A percentile compares a stretch with the other conserved stretches of the same genome.
phyloP scores from a whole-genome alignment of 768 basidiomycete genomes.

The Solioccasus polychromus region DNA sequence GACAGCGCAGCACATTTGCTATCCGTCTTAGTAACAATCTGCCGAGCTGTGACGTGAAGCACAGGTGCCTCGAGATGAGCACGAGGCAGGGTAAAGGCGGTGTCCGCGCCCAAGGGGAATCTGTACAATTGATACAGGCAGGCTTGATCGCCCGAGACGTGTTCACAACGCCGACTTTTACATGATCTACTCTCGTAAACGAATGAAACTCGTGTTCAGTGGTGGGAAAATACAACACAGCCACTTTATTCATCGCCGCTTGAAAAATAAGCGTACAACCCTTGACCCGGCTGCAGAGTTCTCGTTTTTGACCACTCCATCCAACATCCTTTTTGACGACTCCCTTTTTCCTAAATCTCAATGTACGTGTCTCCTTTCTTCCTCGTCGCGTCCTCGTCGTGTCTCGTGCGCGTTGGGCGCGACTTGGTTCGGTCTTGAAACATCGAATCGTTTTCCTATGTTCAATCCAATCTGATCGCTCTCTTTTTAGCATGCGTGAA shows the following conservation, averaged over 20 bases:
- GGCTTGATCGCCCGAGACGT: neutral
- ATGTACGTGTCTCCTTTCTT: slow-evolving; percentile 30
- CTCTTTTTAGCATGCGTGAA: slow-evolving; percentile 84
- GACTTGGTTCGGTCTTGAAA: slow-evolving; percentile 19
- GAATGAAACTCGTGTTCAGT: slow-evolving; percentile 1
- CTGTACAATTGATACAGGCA: too few species aligned
- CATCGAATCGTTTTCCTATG: slow-evolving; percentile 15
- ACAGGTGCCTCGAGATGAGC: slow-evolving; percentile 6
- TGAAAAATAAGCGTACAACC: slow-evolving; percentile 37
- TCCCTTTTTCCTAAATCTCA: slow-evolving; percentile 18
- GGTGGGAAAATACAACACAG: slow-evolving; percentile 20
- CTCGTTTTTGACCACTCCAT: slow-evolving; percentile 36
- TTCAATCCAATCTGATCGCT: slow-evolving; percentile 25
- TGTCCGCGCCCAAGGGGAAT: neutral
- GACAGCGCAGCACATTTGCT: neutral
- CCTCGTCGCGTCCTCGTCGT: slow-evolving; percentile 17
- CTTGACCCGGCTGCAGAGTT: slow-evolving; percentile 33
- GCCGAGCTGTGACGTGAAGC: slow-evolving; percentile 1
- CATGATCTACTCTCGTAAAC: slow-evolving; percentile 12
- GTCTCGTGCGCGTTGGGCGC: slow-evolving; percentile 29
- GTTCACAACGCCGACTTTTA: slow-evolving; percentile 4
- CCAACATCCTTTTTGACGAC: slow-evolving; percentile 34
- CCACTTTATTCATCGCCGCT: slow-evolving; percentile 33
- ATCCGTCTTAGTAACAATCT: neutral
- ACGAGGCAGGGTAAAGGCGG: neutral